These are phyloP conservation scores for Musa schizocarpa DNA, from an alignment of 176 grass and related monocot species.

Conservation along the genomic window DNA sequence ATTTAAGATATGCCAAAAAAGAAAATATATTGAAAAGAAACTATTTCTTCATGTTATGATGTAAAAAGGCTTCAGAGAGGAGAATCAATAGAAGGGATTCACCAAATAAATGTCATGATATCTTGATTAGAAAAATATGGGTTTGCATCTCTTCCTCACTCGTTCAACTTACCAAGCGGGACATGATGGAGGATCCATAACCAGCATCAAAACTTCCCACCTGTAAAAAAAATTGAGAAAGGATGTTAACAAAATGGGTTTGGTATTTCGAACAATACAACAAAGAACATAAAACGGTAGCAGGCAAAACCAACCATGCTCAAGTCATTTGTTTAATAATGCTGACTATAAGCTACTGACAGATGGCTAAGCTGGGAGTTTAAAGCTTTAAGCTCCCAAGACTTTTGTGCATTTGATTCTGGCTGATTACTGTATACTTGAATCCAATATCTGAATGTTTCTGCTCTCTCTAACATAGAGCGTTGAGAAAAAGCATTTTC, in stretches of 20 bases:
- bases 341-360: too few species aligned
- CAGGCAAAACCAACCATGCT: neutral
- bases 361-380: too few species aligned
- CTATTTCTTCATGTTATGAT: too few species aligned
- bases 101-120: neutral
- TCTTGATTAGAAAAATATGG: neutral
- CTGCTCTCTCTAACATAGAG: too few species aligned
- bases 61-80: neutral
- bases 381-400: too few species aligned
- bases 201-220: slow-evolving; percentile 97
- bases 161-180: slow-evolving; percentile 58
- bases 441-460: too few species aligned
- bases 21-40: too few species aligned
- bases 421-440: too few species aligned
- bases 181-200: slow-evolving; percentile 94
- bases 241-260: neutral
- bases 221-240: slow-evolving; percentile 22
- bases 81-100: neutral
- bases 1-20: too few species aligned
- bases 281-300: neutral
- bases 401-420: too few species aligned
- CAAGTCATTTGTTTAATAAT: too few species aligned
- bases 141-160: neutral
- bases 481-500: too few species aligned
- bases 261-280: neutral